phyloP scores from a whole-genome alignment of 805 yeast genomes.

The Metschnikowia sp. region DNA sequence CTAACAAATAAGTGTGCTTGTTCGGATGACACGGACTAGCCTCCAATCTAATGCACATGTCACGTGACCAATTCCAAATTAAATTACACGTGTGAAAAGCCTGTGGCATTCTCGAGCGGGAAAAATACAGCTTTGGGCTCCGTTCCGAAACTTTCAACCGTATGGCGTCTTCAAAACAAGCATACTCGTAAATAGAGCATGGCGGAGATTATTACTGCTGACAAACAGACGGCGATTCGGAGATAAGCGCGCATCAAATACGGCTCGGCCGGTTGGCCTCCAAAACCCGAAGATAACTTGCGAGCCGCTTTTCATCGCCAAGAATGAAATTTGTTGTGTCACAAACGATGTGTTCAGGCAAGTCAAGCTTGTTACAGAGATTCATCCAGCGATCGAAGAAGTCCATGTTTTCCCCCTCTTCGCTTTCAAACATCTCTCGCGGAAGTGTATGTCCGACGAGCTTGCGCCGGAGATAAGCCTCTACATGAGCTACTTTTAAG shows the following conservation, averaged over 20 bases:
- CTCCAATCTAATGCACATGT: too few relatives aligned
- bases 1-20: too few relatives aligned
- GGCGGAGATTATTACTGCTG: background rate
- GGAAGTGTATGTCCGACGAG: background rate
- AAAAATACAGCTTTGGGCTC: too few relatives aligned
- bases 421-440: background rate
- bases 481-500: slow-evolving; percentile 28
- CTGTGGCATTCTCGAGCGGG: too few relatives aligned
- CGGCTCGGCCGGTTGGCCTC: slow-evolving; percentile 2
- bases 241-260: background rate
- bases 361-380: slow-evolving; percentile 20
- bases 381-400: slow-evolving; percentile 29
- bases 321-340: slow-evolving; percentile 34
- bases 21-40: too few relatives aligned
- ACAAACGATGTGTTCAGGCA: slow-evolving; percentile 23
- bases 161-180: too few relatives aligned
- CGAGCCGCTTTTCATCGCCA: slow-evolving; percentile 39
- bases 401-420: background rate
- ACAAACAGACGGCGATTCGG: background rate
- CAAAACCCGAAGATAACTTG: slow-evolving; percentile 20
- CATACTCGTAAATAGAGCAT: background rate
- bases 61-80: too few relatives aligned
- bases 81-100: too few relatives aligned
- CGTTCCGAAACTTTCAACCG: too few relatives aligned
- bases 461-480: slow-evolving; percentile 16